A percentile compares a stretch with the other conserved stretches of the same genome.
phyloP scores from a whole-genome alignment of 768 basidiomycete genomes.

The Trichaptum fuscoviolaceum region DNA sequence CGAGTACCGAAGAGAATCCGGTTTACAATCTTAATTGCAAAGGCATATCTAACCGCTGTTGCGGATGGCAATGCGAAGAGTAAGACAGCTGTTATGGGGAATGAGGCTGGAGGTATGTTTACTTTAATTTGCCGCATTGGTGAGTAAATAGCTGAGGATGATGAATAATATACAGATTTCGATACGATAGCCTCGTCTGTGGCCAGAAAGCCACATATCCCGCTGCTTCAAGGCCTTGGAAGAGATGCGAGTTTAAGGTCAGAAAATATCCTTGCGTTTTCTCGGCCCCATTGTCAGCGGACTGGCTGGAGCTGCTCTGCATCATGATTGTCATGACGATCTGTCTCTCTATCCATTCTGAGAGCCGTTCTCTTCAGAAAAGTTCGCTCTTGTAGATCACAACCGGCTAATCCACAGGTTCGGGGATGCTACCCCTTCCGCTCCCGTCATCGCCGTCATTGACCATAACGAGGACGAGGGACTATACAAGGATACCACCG shows the following conservation, averaged over 20 bases:
- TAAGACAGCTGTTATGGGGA: constrained; percentile 91
- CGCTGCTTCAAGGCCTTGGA: constrained; percentile 66
- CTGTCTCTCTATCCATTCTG: constrained; percentile 31
- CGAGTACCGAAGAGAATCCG: no score
- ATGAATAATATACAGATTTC: constrained; percentile 52
- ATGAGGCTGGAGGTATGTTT: constrained; percentile 86
- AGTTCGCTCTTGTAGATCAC: constrained; percentile 87
- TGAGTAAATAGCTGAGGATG: background rate
- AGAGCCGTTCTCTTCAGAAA: constrained; percentile 44
- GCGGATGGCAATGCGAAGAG: constrained; percentile 39
- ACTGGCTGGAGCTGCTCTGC: constrained; percentile 53
- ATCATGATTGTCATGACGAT: no score
- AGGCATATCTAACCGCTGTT: constrained; percentile 54
- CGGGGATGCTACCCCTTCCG: constrained; percentile 30
- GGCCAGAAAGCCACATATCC: constrained; percentile 56
- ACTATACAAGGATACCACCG: constrained; percentile 49
- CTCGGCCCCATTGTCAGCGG: constrained; percentile 47
- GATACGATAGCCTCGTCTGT: constrained; percentile 86
- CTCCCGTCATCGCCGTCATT: constrained; percentile 65
- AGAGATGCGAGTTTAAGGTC: constrained; percentile 75
- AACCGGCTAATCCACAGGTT: constrained; percentile 58
- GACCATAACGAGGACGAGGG: constrained; percentile 93
- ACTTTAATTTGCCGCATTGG: background rate
- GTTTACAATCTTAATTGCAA: no score
- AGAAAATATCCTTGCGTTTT: constrained; percentile 75